Conservation (phyloP, 805 yeast genomes). For the Starmerella davenportii region DNA sequence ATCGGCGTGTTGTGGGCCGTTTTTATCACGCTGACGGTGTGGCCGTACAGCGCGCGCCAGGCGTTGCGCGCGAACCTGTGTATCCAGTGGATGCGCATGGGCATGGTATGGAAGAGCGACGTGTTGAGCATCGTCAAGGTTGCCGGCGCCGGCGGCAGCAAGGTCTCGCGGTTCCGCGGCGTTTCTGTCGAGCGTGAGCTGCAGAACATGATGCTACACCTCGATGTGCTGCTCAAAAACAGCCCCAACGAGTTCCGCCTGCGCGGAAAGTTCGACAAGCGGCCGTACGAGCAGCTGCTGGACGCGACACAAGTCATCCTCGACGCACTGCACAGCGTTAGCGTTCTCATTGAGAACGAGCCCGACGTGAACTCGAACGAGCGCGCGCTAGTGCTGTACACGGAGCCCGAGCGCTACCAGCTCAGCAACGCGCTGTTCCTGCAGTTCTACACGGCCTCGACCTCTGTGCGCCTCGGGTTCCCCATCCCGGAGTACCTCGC, state of each 20-base stretch:
- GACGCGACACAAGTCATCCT: conserved; percentile 43
- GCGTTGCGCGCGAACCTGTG: conserved; percentile 48
- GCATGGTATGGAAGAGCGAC: conserved; percentile 63
- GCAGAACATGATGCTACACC: conserved; percentile 39
- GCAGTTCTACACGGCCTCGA: conserved; percentile 45
- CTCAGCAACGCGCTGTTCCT: conserved; percentile 55
- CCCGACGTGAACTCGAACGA: conserved; percentile 37
- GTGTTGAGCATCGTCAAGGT: conserved; percentile 30
- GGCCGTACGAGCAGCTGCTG: conserved; percentile 34
- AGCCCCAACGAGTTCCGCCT: conserved; percentile 61
- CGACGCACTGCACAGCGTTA: conserved; percentile 60
- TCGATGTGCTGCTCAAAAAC: conserved; percentile 42
- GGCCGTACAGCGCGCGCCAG: conserved; percentile 62
- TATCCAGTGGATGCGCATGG: conserved; percentile 60
- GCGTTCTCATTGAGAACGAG: conserved; percentile 47
- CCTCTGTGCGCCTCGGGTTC: conserved; percentile 55
- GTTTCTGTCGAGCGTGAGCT: conserved; percentile 25
- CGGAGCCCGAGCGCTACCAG: conserved; percentile 38
- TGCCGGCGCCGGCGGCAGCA: not conserved
- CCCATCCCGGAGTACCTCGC: conserved; percentile 68
- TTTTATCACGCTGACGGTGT: conserved; percentile 41
- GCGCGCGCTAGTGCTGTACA: conserved; percentile 34
- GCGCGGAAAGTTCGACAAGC: conserved; percentile 51
- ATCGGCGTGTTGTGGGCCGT: conserved; percentile 66
- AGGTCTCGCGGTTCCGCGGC: conserved; percentile 13